Base-by-base conservation (phyloP, 2,329 filamentous ascomycete genomes). In the Exutisphaerella laricina region DNA sequence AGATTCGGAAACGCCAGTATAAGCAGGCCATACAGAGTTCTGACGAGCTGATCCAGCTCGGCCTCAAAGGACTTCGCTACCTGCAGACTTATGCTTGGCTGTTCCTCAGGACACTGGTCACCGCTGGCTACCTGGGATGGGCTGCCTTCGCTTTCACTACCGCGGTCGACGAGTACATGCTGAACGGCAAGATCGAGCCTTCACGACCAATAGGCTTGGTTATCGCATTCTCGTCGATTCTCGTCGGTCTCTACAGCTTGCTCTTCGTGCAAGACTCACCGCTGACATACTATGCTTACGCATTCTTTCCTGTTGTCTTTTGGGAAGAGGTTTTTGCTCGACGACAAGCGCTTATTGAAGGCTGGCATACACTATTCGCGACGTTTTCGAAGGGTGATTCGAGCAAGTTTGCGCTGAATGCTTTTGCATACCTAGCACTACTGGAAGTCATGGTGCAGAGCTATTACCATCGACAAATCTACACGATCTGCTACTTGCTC, bases 51-150 rank as follows among this genome's bases (percentile, higher is more conserved):
- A 85, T 97, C 47, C 77, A 84, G 46, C 69, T 86, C 38, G 84
- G 80, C 1, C 74, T 98, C 1, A 78, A 88, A 48, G 92, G 92
- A 5, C 70, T 98, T 47, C 79, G 92, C 38, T 98, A 98, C 63
- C 75, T 98, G 18, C 92, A 98, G 66, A 98, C 89, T 0, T 98
- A 98, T 58, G 92, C 98, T 68, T 98, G 92, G 92, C 74, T 98
- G 2, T 98, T 98, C 67, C 70, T 98, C 25, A 78, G 92, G 47
- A 84, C 87, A 2, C 73, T 98, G 37, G 84, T 98, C 46, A 96
- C 92, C 2, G 62, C 85, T 9, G 92, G 92, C 13, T 98, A 97
- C 59, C 69, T 97, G 5, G 92, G 92, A 14, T 98, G 90, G 90
- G 94, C 97, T 60, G 84, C 85, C 1, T 98, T 89, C 65, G 88